These are phyloP conservation scores for Euphorbia corollata DNA, from an alignment of 441 rosid genomes.

Conservation along the genomic window DNA sequence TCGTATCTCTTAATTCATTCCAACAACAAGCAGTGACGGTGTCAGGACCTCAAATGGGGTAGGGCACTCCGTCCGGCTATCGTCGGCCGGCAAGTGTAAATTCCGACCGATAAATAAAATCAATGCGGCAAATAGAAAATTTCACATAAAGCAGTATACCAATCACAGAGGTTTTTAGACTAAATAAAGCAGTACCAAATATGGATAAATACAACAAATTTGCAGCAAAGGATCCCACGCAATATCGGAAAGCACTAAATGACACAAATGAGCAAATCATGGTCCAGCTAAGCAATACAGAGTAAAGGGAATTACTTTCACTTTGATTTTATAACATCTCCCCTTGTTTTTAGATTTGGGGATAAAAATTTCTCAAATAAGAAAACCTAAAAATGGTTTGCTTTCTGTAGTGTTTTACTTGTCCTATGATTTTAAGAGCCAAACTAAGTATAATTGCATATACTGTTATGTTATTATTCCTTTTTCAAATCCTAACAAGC, in stretches of 20 bases:
- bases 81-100: too few species aligned
- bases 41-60: too few species aligned
- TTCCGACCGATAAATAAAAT: too few species aligned
- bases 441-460: background rate
- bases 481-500: background rate
- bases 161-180: conserved; percentile 6
- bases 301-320: background rate
- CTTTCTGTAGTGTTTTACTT: background rate
- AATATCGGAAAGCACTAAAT: conserved; percentile 2
- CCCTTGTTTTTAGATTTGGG: background rate
- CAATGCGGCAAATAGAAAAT: too few species aligned
- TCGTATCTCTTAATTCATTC: too few species aligned
- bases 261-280: conserved; percentile 9
- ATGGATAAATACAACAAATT: conserved; percentile 1
- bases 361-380: background rate
- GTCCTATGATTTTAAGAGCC: background rate
- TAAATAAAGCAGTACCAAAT: conserved; percentile 2
- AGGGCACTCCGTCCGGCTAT: too few species aligned
- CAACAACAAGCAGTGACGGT: too few species aligned
- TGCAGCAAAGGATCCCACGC: conserved; percentile 4
- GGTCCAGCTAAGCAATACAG: conserved; percentile 5
- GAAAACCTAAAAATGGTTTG: conserved; percentile 2
- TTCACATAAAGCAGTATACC: background rate
- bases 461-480: background rate
- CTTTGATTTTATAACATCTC: conserved; percentile 8